Evolutionary conservation across 177 flowering plant genomes (phyloP).

Genomic region (Vitis hybrid): DNA sequence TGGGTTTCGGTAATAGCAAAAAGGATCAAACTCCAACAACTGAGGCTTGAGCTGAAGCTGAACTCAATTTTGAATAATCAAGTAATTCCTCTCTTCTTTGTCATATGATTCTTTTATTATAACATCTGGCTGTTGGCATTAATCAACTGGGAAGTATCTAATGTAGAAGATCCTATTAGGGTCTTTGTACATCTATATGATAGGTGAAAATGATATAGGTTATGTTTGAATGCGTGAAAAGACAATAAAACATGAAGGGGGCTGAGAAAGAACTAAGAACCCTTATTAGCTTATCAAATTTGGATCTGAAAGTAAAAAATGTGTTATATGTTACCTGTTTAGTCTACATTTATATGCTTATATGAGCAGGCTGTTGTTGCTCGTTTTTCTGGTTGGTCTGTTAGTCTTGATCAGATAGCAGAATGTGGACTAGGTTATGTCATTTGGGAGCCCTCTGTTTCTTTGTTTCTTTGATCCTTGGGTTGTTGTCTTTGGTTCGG

Average conservation of each 20-base stretch:
- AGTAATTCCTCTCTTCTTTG: slow-evolving; percentile 34
- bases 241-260: neutral
- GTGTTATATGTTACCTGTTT: neutral
- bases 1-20: slow-evolving; percentile 62
- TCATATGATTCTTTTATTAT: neutral
- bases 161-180: neutral
- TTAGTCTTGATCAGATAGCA: too few relatives aligned
- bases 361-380: neutral
- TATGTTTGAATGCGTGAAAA: neutral
- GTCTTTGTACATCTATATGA: neutral
- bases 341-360: neutral
- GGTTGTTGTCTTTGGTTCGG: too few relatives aligned
- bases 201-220: neutral
- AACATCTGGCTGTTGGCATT: neutral
- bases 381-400: too few relatives aligned
- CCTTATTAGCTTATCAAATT: neutral
- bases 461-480: too few relatives aligned
- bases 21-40: slow-evolving; percentile 60
- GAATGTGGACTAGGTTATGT: too few relatives aligned
- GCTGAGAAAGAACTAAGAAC: neutral
- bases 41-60: slow-evolving; percentile 64
- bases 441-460: too few relatives aligned
- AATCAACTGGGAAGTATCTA: neutral
- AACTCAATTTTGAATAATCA: slow-evolving; percentile 56
- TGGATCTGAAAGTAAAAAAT: neutral